These are phyloP conservation scores for Colletotrichum sp. DNA, from an alignment of 2,329 filamentous ascomycete genomes.

Conservation along the genomic window DNA sequence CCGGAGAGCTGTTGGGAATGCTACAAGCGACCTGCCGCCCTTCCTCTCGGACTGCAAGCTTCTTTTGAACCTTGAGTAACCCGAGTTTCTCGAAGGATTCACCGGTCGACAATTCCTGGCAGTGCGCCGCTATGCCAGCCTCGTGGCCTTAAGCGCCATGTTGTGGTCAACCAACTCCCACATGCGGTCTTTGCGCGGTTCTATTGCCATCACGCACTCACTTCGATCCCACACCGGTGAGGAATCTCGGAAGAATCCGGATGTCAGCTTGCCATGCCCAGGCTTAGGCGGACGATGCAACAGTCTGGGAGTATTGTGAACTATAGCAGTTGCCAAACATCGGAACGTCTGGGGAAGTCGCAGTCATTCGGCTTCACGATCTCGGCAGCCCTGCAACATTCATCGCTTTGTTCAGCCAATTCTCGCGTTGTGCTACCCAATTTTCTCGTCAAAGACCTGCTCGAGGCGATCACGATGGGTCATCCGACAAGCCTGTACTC, in stretches of 20 bases:
- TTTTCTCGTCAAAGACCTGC: neutral
- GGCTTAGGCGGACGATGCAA: neutral
- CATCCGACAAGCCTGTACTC: slow-evolving; percentile 17
- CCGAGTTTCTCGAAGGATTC: neutral
- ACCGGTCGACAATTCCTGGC: neutral
- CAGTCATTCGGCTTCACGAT: neutral
- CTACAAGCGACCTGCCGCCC: neutral
- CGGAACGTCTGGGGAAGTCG: neutral
- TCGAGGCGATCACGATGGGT: neutral
- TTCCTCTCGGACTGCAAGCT: neutral
- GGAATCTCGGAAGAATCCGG: neutral
- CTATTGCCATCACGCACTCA: neutral
- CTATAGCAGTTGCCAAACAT: neutral
- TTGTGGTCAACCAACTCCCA: neutral
- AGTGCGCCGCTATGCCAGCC: neutral
- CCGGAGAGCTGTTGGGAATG: neutral
- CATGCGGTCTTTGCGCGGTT: neutral
- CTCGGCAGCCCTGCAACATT: neutral
- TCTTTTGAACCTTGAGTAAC: neutral
- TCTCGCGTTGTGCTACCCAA: slow-evolving; percentile 7
- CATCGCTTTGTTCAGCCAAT: neutral
- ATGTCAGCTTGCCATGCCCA: neutral
- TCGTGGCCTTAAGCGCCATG: neutral
- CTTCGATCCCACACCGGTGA: neutral
- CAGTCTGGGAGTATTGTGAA: neutral